These are phyloP conservation scores for Syzygium malaccense DNA, from an alignment of 441 rosid species.

Conservation along the genomic window DNA sequence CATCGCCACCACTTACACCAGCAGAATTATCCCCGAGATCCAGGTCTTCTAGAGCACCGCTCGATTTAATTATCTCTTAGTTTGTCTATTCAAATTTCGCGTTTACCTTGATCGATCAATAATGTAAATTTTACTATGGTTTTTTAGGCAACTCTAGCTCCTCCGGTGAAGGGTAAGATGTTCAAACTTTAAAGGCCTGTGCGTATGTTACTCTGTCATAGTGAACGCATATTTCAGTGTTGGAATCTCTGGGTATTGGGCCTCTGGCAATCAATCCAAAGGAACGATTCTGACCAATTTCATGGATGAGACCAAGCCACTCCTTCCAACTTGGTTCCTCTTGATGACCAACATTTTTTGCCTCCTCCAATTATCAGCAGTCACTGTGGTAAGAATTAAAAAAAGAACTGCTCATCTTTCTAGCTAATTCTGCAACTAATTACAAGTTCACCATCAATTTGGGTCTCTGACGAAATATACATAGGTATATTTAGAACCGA, in stretches of 20 bases:
- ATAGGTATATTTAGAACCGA: slow-evolving; percentile 46
- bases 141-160: slow-evolving; percentile 38
- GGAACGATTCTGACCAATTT: slow-evolving; percentile 31
- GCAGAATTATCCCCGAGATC: slow-evolving; percentile 55
- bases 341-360: slow-evolving; percentile 35
- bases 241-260: slow-evolving; percentile 51
- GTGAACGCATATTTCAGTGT: slow-evolving; percentile 32
- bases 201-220: slow-evolving; percentile 35
- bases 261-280: slow-evolving; percentile 34
- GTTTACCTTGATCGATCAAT: not conserved
- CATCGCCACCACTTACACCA: slow-evolving; percentile 29
- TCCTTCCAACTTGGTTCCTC: slow-evolving; percentile 46
- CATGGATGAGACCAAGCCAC: slow-evolving; percentile 18
- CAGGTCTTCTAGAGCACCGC: slow-evolving; percentile 18
- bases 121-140: not conserved
- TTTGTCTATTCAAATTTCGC: not conserved
- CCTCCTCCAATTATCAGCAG: slow-evolving; percentile 32
- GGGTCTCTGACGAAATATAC: not conserved
- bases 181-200: slow-evolving; percentile 48
- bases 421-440: not conserved
- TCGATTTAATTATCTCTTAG: not conserved
- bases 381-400: slow-evolving; percentile 23
- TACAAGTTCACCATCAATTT: not conserved
- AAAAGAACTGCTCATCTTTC: not conserved
- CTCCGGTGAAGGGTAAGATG: slow-evolving; percentile 60